phyloP scores from a whole-genome alignment of 2,329 filamentous ascomycete species.

The Dothideomycetes sp. region DNA sequence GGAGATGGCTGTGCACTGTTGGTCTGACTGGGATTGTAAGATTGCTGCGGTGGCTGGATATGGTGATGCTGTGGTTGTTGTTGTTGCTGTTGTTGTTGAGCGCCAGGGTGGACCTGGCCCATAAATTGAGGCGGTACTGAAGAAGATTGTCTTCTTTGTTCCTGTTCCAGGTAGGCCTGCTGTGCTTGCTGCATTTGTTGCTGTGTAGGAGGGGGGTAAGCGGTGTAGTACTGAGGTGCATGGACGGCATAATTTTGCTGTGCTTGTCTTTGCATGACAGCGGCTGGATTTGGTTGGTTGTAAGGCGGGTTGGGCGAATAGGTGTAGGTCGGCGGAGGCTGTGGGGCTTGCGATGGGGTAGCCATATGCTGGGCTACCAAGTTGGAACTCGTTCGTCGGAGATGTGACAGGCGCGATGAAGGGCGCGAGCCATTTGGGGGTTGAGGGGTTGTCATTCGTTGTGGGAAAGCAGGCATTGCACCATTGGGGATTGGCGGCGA shows the following conservation, averaged over 20 bases:
- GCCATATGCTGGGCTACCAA: slow-evolving; percentile 51
- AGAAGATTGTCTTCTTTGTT: slow-evolving; percentile 53
- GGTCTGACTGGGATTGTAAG: slow-evolving; percentile 37
- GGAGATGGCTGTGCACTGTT: slow-evolving; percentile 42
- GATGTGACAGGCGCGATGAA: slow-evolving; percentile 64
- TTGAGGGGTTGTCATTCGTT: slow-evolving; percentile 73
- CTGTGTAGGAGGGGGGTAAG: slow-evolving; percentile 27
- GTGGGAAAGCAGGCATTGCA: slow-evolving; percentile 50
- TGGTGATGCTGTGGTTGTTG: slow-evolving; percentile 55
- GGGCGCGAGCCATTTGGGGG: slow-evolving; percentile 67
- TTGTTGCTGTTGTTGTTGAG: too few species aligned
- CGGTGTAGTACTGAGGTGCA: slow-evolving; percentile 18
- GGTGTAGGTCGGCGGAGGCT: slow-evolving; percentile 53
- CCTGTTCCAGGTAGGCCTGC: slow-evolving; percentile 60
- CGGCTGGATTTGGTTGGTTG: slow-evolving; percentile 41
- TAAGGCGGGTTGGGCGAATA: slow-evolving; percentile 84
- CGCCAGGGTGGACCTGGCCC: slow-evolving; percentile 9
- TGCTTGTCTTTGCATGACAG: slow-evolving; percentile 37
- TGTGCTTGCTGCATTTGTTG: slow-evolving; percentile 41
- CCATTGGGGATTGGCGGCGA: slow-evolving; percentile 82
- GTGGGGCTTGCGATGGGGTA: slow-evolving; percentile 46
- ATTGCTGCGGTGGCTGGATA: slow-evolving; percentile 59
- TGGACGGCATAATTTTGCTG: slow-evolving; percentile 17
- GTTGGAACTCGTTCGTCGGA: slow-evolving; percentile 65
- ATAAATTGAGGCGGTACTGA: slow-evolving; percentile 63